phyloP scores from a whole-genome alignment of 192 early-diverging fungal species.

The Coemansia guatemalensis region DNA sequence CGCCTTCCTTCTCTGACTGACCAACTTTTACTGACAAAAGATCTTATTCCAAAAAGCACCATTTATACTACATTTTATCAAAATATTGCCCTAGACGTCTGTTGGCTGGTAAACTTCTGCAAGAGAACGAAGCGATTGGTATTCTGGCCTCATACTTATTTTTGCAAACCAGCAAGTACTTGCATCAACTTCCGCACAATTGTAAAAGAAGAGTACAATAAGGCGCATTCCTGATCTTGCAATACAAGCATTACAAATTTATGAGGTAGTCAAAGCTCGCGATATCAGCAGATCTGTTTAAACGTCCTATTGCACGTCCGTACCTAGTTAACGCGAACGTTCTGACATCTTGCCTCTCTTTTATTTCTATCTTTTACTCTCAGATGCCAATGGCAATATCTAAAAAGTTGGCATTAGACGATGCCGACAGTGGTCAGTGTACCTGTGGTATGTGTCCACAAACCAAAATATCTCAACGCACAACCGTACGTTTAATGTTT shows the following conservation, averaged over 20 bases:
- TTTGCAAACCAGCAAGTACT: background rate
- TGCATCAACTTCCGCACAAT: background rate
- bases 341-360: background rate
- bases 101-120: background rate
- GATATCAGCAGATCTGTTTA: background rate
- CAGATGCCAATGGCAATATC: slow-evolving; percentile 21
- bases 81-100: background rate
- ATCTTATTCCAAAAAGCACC: background rate
- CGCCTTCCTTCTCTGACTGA: background rate
- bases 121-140: background rate
- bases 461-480: slow-evolving; percentile 27
- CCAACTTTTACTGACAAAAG: background rate
- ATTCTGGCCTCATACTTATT: background rate
- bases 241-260: background rate
- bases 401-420: background rate
- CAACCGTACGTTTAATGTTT: slow-evolving; percentile 31
- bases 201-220: background rate
- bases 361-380: background rate
- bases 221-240: background rate
- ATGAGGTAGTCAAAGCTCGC: background rate
- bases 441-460: slow-evolving; percentile 37
- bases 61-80: background rate
- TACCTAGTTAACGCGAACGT: background rate
- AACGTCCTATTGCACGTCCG: background rate
- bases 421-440: slow-evolving; percentile 4